Evolutionary conservation across 139 green algal species (phyloP).

Genomic region (Micractinium sp.): DNA sequence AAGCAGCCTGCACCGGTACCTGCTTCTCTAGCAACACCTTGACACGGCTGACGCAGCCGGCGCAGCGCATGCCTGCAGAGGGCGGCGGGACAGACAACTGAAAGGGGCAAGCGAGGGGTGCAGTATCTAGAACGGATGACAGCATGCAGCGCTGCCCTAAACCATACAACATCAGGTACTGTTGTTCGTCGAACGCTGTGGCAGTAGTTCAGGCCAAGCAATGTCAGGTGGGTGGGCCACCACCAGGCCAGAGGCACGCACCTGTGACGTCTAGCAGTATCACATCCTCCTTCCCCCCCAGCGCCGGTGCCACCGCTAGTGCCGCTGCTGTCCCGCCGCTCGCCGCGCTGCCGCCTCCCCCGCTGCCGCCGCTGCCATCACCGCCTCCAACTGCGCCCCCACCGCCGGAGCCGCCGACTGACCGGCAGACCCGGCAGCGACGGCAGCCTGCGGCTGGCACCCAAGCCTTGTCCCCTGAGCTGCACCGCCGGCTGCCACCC

Average conservation of each 20-base stretch:
- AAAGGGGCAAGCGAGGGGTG: too few relatives aligned
- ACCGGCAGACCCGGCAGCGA: constrained; percentile 12
- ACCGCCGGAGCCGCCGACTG: not conserved
- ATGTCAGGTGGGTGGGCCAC: not conserved
- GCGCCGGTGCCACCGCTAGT: not conserved
- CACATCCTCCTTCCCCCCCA: constrained; percentile 64
- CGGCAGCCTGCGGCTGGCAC: not conserved
- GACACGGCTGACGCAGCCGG: constrained; percentile 83
- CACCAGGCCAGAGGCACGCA: constrained; percentile 1
- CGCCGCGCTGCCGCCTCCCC: not conserved
- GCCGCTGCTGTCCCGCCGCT: not conserved
- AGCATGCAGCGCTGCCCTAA: not conserved
- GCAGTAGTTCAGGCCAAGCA: not conserved
- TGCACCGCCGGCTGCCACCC: not conserved
- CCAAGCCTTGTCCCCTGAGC: not conserved
- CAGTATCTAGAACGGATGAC: not conserved
- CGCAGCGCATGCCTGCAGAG: constrained; percentile 88
- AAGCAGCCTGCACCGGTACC: constrained; percentile 55
- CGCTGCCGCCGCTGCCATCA: not conserved
- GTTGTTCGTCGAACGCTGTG: not conserved
- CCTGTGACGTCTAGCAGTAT: constrained; percentile 82
- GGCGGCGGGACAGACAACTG: not conserved
- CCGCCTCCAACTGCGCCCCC: not conserved
- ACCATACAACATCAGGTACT: not conserved
- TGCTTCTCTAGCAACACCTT: constrained; percentile 76